Conservation (phyloP, 805 yeast genomes). For the Saccharomycopsis lassenensis region DNA sequence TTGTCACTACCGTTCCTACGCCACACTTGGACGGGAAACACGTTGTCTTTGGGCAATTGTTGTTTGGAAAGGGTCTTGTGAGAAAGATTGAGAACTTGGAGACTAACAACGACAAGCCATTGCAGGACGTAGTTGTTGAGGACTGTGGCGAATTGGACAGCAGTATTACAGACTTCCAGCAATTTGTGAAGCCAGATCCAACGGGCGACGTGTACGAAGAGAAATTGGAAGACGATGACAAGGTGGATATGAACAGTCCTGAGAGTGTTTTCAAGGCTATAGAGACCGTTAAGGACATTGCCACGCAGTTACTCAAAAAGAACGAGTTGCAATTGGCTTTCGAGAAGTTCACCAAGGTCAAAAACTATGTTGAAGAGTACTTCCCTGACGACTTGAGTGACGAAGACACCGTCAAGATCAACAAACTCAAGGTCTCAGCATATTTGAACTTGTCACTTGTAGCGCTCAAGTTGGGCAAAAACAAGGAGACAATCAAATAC, state of each 20-base stretch:
- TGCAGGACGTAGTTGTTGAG: conserved; percentile 53
- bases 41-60: conserved; percentile 88
- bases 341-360: conserved; percentile 64
- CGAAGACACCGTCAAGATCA: conserved; percentile 38
- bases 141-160: conserved; percentile 67
- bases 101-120: conserved; percentile 67
- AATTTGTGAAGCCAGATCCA: conserved; percentile 50
- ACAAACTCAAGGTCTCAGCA: conserved; percentile 50
- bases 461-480: conserved; percentile 51
- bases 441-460: conserved; percentile 66
- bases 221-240: conserved; percentile 60
- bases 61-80: conserved; percentile 71
- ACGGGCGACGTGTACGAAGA: conserved; percentile 81
- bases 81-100: conserved; percentile 64
- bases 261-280: conserved; percentile 59
- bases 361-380: conserved; percentile 56
- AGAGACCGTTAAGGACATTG: conserved; percentile 58
- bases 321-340: conserved; percentile 48
- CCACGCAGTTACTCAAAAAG: conserved; percentile 62
- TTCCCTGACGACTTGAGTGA: conserved; percentile 58
- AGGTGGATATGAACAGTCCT: conserved; percentile 47
- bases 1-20: conserved; percentile 84
- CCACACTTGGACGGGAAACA: conserved; percentile 95
- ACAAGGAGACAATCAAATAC: conserved; percentile 42
- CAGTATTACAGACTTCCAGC: conserved; percentile 32